These are phyloP conservation scores for Ceratobasidium sp. DNA, from an alignment of 1,284 basidiomycete genomes.

Conservation along the genomic window DNA sequence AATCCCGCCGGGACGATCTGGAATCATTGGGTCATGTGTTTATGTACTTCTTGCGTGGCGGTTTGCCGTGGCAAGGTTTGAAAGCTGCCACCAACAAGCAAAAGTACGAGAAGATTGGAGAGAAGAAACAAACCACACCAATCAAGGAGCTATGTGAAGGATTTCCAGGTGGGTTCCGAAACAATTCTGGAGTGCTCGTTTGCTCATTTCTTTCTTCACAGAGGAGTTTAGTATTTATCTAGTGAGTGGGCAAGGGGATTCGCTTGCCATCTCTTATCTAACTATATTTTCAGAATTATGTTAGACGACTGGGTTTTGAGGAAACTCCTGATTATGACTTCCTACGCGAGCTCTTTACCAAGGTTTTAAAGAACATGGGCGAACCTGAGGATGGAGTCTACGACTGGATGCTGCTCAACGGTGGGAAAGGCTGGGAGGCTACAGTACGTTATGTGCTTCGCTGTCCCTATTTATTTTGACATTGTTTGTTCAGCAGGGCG, in stretches of 20 bases:
- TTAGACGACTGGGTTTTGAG: constrained; percentile 86
- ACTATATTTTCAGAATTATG: constrained; percentile 63
- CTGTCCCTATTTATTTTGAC: constrained; percentile 3
- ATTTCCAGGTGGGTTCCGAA: constrained; percentile 73
- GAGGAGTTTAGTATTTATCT: constrained; percentile 89
- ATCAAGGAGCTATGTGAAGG: constrained; percentile 94
- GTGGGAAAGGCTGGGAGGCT: constrained; percentile 93
- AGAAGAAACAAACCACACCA: constrained; percentile 96
- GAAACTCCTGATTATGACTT: constrained; percentile 98
- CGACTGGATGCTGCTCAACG: constrained; percentile 89
- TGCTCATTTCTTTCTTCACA: constrained; percentile 47
- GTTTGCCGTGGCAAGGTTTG: constrained; percentile 93
- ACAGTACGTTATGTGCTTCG: constrained; percentile 60
- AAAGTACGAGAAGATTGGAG: constrained; percentile 98
- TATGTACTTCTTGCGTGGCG: constrained; percentile 95
- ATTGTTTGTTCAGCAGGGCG: constrained; percentile 24
- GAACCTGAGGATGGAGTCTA: constrained; percentile 88
- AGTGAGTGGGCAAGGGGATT: constrained; percentile 12
- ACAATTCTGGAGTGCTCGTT: background rate
- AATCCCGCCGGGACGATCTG: constrained; percentile 91
- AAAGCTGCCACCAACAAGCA: constrained; percentile 98
- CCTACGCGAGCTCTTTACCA: constrained; percentile 86
- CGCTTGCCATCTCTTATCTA: constrained; percentile 1
- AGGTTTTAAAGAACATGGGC: constrained; percentile 86
- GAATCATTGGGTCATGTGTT: constrained; percentile 96